A percentile compares a stretch with the other conserved stretches of the same genome.
Conservation (phyloP, 2,329 filamentous ascomycete species). For the Ophiocordyceps camponoti-saundersi region DNA sequence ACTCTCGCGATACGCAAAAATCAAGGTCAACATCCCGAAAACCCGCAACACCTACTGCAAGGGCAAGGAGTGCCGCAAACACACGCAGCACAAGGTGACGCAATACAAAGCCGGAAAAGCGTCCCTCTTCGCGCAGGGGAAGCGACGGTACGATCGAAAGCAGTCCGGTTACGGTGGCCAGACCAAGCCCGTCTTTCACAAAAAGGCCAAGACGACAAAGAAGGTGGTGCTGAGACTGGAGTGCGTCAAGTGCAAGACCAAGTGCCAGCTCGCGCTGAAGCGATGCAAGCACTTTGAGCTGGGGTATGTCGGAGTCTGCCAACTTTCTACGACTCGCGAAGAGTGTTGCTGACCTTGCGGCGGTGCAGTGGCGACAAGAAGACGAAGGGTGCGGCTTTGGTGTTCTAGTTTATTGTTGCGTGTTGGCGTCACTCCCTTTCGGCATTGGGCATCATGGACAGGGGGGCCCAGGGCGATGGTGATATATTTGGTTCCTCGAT, state of each 20-base stretch:
- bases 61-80: slow-evolving; percentile 84
- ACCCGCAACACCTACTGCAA: slow-evolving; percentile 97
- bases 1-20: slow-evolving; percentile 9
- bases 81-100: slow-evolving; percentile 84
- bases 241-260: slow-evolving; percentile 95
- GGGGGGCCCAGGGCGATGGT: slow-evolving; percentile 21
- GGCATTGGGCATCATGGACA: slow-evolving; percentile 29
- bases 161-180: slow-evolving; percentile 99
- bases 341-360: slow-evolving; percentile 1
- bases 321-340: background rate
- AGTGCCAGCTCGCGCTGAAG: slow-evolving; percentile 95
- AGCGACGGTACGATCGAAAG: slow-evolving; percentile 99
- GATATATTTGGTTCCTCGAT: slow-evolving; percentile 23
- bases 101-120: slow-evolving; percentile 98
- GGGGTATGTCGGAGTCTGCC: slow-evolving; percentile 49
- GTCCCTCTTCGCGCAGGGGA: slow-evolving; percentile 93
- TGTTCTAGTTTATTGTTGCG: slow-evolving; percentile 59
- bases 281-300: slow-evolving; percentile 99
- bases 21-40: slow-evolving; percentile 93
- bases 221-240: slow-evolving; percentile 98
- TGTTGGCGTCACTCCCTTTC: slow-evolving; percentile 21
- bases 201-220: slow-evolving; percentile 99
- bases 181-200: slow-evolving; percentile 99
- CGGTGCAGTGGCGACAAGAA: slow-evolving; percentile 94
- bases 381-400: slow-evolving; percentile 99